Conservation (phyloP, 1,284 basidiomycete species). For the Malassezia obtusa region DNA sequence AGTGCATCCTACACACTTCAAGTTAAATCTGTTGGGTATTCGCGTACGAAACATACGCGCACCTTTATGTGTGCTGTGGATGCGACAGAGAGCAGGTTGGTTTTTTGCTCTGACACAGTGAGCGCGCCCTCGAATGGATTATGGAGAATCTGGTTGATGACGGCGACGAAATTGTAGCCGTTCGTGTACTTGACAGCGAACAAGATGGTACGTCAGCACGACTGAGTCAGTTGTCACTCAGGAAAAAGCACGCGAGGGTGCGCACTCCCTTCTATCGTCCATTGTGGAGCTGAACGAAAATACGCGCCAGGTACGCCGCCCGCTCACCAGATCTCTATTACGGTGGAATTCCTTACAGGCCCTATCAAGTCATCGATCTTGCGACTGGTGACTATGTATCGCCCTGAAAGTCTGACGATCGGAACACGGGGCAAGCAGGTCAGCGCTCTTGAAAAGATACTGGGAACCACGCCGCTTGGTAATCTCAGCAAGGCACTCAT, state of each 20-base stretch:
- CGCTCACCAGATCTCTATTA: constrained; percentile 63
- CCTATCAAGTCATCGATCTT: constrained; percentile 71
- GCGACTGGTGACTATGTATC: constrained; percentile 74
- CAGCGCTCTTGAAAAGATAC: constrained; percentile 43
- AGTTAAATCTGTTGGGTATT: constrained; percentile 74
- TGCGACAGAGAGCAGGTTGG: constrained; percentile 53
- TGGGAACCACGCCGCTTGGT: constrained; percentile 39
- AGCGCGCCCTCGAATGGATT: constrained; percentile 48
- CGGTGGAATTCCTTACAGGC: constrained; percentile 88
- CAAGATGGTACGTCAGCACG: constrained; percentile 55
- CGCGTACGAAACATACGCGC: constrained; percentile 66
- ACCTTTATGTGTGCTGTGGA: constrained; percentile 85
- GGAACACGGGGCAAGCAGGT: constrained; percentile 64
- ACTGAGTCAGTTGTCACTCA: constrained; percentile 52
- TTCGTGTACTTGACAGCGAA: constrained; percentile 76
- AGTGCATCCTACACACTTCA: constrained; percentile 52
- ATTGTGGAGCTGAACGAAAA: constrained; percentile 69
- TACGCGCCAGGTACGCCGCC: constrained; percentile 56
- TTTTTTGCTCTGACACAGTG: constrained; percentile 9
- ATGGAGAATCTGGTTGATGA: constrained; percentile 78
- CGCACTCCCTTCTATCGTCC: constrained; percentile 67
- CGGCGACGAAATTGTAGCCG: constrained; percentile 85
- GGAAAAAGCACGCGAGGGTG: constrained; percentile 75
- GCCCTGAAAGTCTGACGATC: constrained; percentile 86
- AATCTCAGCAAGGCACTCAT: constrained; percentile 36